Percentiles rank a stretch among this genome's conserved stretches.
Evolutionary conservation across 495 filamentous ascomycete species (phyloP).

Genomic region (Stereocaulon alpinum): DNA sequence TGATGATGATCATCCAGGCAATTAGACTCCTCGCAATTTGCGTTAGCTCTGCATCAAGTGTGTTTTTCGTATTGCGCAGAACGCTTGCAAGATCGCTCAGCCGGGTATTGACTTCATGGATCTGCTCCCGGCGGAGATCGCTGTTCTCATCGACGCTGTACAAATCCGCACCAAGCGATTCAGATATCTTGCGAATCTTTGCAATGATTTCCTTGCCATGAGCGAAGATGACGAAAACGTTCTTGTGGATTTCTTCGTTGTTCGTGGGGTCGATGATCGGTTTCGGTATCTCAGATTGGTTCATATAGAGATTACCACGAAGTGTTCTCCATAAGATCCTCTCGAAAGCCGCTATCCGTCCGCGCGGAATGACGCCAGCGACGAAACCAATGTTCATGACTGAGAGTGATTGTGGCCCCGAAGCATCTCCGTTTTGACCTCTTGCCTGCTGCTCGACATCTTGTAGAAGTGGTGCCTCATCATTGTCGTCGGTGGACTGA

Average conservation of each 20-base stretch:
- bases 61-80: slow-evolving; percentile 89
- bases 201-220: slow-evolving; percentile 96
- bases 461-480: slow-evolving; percentile 68
- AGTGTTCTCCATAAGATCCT: slow-evolving; percentile 94
- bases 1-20: slow-evolving; percentile 92
- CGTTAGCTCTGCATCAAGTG: slow-evolving; percentile 82
- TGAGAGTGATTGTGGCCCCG: slow-evolving; percentile 73
- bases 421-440: slow-evolving; percentile 58
- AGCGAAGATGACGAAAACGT: slow-evolving; percentile 98
- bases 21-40: slow-evolving; percentile 84
- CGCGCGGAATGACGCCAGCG: slow-evolving; percentile 89
- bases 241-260: slow-evolving; percentile 89
- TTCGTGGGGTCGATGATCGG: slow-evolving; percentile 84
- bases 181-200: slow-evolving; percentile 97
- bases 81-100: slow-evolving; percentile 84
- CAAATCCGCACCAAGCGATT: slow-evolving; percentile 87
- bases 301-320: slow-evolving; percentile 99
- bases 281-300: slow-evolving; percentile 94
- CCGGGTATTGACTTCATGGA: slow-evolving; percentile 91
- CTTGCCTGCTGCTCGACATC: slow-evolving; percentile 71
- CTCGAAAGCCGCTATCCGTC: slow-evolving; percentile 90
- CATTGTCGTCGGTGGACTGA: slow-evolving; percentile 68
- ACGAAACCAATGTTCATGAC: slow-evolving; percentile 99
- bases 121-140: slow-evolving; percentile 84
- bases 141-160: slow-evolving; percentile 97